Percentiles rank a stretch among this genome's conserved stretches.
These are phyloP conservation scores for Colletotrichum sp. DNA, from an alignment of 2,329 filamentous ascomycete genomes.

Conservation along the genomic window DNA sequence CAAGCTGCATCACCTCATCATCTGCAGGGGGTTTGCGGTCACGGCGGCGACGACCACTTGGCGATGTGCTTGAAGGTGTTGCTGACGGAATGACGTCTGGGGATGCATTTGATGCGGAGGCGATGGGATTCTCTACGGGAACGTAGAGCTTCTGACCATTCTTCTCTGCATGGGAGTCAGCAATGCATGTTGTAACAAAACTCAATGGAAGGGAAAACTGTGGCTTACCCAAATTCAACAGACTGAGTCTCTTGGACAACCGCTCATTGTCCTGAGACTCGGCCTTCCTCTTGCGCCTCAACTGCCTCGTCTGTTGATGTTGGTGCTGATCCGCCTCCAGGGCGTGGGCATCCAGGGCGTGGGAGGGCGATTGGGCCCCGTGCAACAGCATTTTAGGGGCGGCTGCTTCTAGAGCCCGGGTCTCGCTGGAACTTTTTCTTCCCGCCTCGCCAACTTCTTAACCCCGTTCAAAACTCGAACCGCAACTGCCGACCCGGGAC, in stretches of 20 bases:
- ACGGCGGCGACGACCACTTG: constrained; percentile 15
- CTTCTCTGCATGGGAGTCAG: constrained; percentile 53
- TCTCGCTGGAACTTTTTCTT: constrained; percentile 9
- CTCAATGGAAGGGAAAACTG: not conserved
- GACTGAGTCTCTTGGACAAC: constrained; percentile 82
- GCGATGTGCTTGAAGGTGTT: constrained; percentile 20
- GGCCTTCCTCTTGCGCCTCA: constrained; percentile 63
- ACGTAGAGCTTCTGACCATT: constrained; percentile 70
- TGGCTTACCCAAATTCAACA: constrained; percentile 78
- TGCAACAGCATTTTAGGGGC: constrained; percentile 36
- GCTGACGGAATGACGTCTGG: constrained; percentile 24
- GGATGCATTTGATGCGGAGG: constrained; percentile 22
- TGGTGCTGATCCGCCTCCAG: constrained; percentile 21
- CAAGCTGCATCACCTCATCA: constrained; percentile 79
- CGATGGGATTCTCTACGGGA: constrained; percentile 58
- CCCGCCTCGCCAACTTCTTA: not conserved
- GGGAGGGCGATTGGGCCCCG: constrained; percentile 34
- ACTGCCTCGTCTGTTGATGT: constrained; percentile 20
- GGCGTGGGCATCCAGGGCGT: constrained; percentile 13
- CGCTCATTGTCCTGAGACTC: constrained; percentile 70
- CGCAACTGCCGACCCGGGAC: not conserved
- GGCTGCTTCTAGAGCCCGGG: not conserved
- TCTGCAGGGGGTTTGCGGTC: constrained; percentile 22
- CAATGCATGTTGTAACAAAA: constrained; percentile 2
- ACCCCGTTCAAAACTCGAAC: not conserved